Conservation (phyloP, 2,329 filamentous ascomycete species). For the Hysterium pulicare region DNA sequence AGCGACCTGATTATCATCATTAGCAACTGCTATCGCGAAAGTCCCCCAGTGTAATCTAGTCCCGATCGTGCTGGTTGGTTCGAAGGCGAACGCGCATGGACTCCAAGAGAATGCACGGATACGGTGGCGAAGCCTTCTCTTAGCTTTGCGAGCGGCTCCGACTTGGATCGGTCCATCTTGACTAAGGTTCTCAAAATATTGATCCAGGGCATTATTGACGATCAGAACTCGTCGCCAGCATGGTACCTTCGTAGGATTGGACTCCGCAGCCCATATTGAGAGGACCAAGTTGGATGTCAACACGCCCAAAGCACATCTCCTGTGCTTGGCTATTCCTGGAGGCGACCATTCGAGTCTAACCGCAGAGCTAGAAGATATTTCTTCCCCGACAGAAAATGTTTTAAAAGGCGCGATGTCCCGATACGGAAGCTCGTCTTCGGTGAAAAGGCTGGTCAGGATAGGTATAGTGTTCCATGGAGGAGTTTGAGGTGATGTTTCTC, state of each 20-base stretch:
- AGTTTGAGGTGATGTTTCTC: constrained; percentile 23
- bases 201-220: constrained; percentile 49
- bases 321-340: constrained; percentile 53
- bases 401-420: constrained; percentile 46
- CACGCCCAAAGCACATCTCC: constrained; percentile 53
- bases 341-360: constrained; percentile 55
- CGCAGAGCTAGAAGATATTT: constrained; percentile 53
- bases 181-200: constrained; percentile 32
- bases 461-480: constrained; percentile 33
- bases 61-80: constrained; percentile 17
- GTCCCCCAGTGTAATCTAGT: constrained; percentile 22
- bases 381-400: constrained; percentile 56
- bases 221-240: constrained; percentile 53
- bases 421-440: constrained; percentile 44
- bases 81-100: constrained; percentile 16
- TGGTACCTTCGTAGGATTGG: constrained; percentile 36
- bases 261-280: constrained; percentile 54
- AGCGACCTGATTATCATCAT: constrained; percentile 41
- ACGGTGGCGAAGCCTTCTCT: constrained; percentile 34
- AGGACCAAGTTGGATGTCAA: constrained; percentile 56
- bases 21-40: constrained; percentile 38
- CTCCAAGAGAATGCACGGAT: constrained; percentile 45
- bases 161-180: constrained; percentile 16
- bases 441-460: constrained; percentile 53
- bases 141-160: constrained; percentile 24